Evolutionary conservation across 2,329 filamentous ascomycete genomes (phyloP).

Genomic region (Paecilomyces sp.): DNA sequence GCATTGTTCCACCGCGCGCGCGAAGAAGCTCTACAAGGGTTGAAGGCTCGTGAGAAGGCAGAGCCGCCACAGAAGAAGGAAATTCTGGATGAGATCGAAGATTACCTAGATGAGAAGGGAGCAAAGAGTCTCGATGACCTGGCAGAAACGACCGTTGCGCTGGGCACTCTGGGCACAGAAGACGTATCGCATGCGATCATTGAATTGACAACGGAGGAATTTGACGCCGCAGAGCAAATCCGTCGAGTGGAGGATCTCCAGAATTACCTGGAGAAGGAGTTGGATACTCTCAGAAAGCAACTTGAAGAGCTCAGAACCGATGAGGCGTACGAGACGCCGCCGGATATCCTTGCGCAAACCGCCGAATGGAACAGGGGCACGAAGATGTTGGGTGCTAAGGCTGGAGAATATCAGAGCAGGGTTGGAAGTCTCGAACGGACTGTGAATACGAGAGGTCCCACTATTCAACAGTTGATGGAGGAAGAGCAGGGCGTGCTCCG

Average conservation of each 20-base stretch:
- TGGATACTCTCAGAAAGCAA: conserved; percentile 25
- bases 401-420: conserved; percentile 60
- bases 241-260: conserved; percentile 51
- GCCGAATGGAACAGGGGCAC: conserved; percentile 64
- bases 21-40: conserved; percentile 26
- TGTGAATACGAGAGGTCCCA: conserved; percentile 18
- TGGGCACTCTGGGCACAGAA: conserved; percentile 45
- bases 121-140: conserved; percentile 51
- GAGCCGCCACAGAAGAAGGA: conserved; percentile 27
- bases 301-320: conserved; percentile 24
- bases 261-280: conserved; percentile 48
- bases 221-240: conserved; percentile 50
- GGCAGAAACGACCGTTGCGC: conserved; percentile 44
- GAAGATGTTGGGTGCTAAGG: conserved; percentile 58
- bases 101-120: conserved; percentile 48
- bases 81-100: conserved; percentile 49
- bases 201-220: conserved; percentile 48
- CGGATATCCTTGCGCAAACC: conserved; percentile 61
- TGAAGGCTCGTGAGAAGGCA: conserved; percentile 21
- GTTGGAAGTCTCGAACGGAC: conserved; percentile 36
- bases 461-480: conserved; percentile 45
- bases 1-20: conserved; percentile 27
- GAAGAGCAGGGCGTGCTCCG: conserved; percentile 54
- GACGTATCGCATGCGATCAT: conserved; percentile 48
- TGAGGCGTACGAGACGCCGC: conserved; percentile 45